Conservation (phyloP, 768 basidiomycete species). For the Xanthoconium stramineum region DNA sequence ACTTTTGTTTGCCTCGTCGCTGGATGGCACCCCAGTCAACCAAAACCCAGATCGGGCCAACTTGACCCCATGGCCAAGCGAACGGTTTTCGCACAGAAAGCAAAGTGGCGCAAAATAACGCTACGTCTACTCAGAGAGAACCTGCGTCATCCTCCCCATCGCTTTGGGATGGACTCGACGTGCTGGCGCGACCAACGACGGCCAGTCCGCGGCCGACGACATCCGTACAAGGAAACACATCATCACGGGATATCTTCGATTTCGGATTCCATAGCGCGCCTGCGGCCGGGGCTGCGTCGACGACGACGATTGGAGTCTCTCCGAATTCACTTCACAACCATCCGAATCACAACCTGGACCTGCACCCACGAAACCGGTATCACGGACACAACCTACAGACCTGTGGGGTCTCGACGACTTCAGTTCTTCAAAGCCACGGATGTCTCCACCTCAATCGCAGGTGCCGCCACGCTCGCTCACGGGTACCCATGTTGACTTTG, state of each 20-base stretch:
- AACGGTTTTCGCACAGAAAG: conserved; percentile 53
- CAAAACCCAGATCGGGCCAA: conserved; percentile 8
- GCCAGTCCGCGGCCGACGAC: conserved; percentile 3
- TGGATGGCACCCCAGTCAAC: conserved; percentile 26
- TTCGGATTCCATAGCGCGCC: conserved; percentile 23
- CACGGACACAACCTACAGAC: conserved; percentile 7
- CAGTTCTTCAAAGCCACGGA: conserved; percentile 18
- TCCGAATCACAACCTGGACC: conserved; percentile 15
- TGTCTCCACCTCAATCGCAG: background rate
- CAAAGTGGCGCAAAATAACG: conserved; percentile 31
- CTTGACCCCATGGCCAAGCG: conserved; percentile 74
- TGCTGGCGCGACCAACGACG: conserved; percentile 33
- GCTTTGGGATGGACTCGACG: conserved; percentile 65
- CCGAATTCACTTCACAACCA: conserved; percentile 31
- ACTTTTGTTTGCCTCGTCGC: conserved; percentile 57
- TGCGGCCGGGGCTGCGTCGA: background rate
- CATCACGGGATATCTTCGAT: conserved; percentile 12
- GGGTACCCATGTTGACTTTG: conserved; percentile 50
- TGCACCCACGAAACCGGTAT: conserved; percentile 1
- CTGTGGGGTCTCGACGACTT: conserved; percentile 51
- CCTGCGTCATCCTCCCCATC: conserved; percentile 31
- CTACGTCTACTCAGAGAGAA: conserved; percentile 9
- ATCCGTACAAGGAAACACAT: background rate
- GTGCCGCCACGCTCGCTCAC: conserved; percentile 21
- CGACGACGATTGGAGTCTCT: conserved; percentile 47